phyloP scores from a whole-genome alignment of 2,329 filamentous ascomycete species.

The Lasiodiplodia theobromae region DNA sequence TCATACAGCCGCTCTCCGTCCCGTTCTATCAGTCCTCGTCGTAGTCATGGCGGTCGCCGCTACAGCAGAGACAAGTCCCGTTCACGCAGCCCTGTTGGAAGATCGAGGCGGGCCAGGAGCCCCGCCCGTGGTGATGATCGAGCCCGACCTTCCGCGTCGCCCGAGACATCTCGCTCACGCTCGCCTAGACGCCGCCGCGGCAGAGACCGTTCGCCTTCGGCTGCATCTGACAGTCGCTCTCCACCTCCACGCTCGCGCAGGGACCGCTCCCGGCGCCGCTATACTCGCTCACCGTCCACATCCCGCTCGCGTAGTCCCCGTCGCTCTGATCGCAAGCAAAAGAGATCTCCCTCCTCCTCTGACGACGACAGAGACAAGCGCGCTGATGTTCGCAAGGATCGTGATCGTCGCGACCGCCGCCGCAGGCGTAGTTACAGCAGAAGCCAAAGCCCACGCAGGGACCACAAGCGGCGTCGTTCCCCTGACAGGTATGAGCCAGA shows the following conservation, averaged over 20 bases:
- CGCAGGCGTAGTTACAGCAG: constrained; percentile 54
- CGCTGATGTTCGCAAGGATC: constrained; percentile 59
- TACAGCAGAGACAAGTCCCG: constrained; percentile 39
- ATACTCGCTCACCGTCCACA: constrained; percentile 47
- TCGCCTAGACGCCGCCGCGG: constrained; percentile 57
- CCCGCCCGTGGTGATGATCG: constrained; percentile 50
- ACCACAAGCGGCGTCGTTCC: constrained; percentile 27
- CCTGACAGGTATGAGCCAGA: constrained; percentile 31
- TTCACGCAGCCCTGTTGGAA: constrained; percentile 38
- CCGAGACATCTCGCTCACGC: constrained; percentile 62
- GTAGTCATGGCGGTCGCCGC: constrained; percentile 23
- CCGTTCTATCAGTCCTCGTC: constrained; percentile 28
- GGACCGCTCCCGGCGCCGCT: constrained; percentile 44
- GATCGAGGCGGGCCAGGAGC: constrained; percentile 36
- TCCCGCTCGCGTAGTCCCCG: constrained; percentile 50
- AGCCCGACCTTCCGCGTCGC: constrained; percentile 57
- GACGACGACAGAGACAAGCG: constrained; percentile 52
- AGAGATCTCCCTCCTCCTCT: constrained; percentile 54
- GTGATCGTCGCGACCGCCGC: constrained; percentile 45
- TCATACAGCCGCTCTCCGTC: constrained; percentile 28
- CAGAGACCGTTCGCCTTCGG: constrained; percentile 47
- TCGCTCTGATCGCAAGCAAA: constrained; percentile 48
- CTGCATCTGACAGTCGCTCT: constrained; percentile 33
- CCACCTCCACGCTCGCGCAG: constrained; percentile 39
- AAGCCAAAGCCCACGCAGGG: constrained; percentile 42